Percentiles rank a stretch among this genome's conserved stretches.
Evolutionary conservation across 2,329 filamentous ascomycete species (phyloP).

Genomic region (Pezicula radicicola): DNA sequence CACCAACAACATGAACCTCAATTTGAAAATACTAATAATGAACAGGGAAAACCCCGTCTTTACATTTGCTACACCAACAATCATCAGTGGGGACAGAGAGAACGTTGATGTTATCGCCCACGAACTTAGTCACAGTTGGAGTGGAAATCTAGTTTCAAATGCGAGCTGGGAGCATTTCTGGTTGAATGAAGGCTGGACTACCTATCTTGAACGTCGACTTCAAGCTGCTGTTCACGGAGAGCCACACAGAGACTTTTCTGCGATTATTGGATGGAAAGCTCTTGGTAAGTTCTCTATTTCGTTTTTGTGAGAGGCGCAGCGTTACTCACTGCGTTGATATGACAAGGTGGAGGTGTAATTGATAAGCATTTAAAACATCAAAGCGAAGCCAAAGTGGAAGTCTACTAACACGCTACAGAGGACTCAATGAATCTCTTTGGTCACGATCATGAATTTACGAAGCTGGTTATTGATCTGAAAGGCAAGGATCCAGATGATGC

Average conservation of each 20-base stretch:
- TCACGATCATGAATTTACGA: constrained; percentile 86
- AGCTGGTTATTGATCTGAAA: constrained; percentile 82
- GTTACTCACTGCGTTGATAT: no score
- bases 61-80: constrained; percentile 92
- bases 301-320: no score
- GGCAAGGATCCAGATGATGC: constrained; percentile 94
- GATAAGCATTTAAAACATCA: no score
- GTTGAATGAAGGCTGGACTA: constrained; percentile 85
- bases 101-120: constrained; percentile 97
- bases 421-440: constrained; percentile 79
- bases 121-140: constrained; percentile 76
- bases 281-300: constrained; percentile 23
- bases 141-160: constrained; percentile 78
- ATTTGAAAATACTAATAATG: constrained; percentile 30
- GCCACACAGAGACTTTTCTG: constrained; percentile 84
- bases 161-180: constrained; percentile 81
- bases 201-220: constrained; percentile 87
- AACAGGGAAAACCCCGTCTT: constrained; percentile 87
- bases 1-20: neutral
- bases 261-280: constrained; percentile 94
- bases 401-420: constrained; percentile 37
- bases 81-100: constrained; percentile 85
- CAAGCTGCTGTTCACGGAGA: constrained; percentile 76
- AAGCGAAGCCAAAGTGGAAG: no score
- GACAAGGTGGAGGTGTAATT: no score